phyloP scores from a whole-genome alignment of 2,329 filamentous ascomycete genomes.

The Coniella vitis region DNA sequence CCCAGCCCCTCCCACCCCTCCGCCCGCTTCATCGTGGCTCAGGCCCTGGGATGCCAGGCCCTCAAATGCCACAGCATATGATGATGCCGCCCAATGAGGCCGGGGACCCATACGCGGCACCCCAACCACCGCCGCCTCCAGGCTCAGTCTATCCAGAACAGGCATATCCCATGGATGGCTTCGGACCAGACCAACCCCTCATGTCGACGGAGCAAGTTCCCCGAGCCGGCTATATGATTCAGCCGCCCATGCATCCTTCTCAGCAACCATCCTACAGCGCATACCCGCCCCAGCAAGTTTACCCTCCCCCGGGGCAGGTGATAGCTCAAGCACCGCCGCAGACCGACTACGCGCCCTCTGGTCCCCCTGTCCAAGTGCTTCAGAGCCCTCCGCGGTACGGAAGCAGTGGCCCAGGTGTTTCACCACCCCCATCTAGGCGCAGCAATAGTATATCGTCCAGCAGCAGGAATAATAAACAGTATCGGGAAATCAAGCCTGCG shows the following conservation, averaged over 20 bases:
- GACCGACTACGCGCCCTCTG: conserved; percentile 1
- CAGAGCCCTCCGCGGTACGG: conserved; percentile 15
- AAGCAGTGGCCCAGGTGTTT: conserved; percentile 19
- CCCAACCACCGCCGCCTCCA: conserved; percentile 4
- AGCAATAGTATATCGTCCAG: conserved; percentile 27
- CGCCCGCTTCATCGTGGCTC: conserved; percentile 12
- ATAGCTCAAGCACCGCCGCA: conserved; percentile 1
- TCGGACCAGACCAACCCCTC: conserved; percentile 14
- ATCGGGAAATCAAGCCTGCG: conserved; percentile 53
- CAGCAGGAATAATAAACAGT: conserved; percentile 29
- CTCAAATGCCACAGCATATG: conserved; percentile 3
- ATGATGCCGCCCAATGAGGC: conserved; percentile 7
- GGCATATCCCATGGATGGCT: conserved; percentile 10
- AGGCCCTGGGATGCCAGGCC: conserved; percentile 3
- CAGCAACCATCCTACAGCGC: conserved; percentile 9
- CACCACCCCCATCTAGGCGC: conserved; percentile 22
- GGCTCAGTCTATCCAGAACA: conserved; percentile 9
- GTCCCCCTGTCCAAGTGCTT: conserved; percentile 6
- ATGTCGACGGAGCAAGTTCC: conserved; percentile 14
- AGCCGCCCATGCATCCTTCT: conserved; percentile 8
- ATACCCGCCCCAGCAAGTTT: conserved; percentile 5
- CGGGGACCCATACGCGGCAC: neutral
- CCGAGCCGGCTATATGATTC: conserved; percentile 12
- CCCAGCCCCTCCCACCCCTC: conserved; percentile 8
- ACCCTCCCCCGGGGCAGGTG: conserved; percentile 3